phyloP scores from a whole-genome alignment of 305 asterid genomes.

The Fraxinus velutina region DNA sequence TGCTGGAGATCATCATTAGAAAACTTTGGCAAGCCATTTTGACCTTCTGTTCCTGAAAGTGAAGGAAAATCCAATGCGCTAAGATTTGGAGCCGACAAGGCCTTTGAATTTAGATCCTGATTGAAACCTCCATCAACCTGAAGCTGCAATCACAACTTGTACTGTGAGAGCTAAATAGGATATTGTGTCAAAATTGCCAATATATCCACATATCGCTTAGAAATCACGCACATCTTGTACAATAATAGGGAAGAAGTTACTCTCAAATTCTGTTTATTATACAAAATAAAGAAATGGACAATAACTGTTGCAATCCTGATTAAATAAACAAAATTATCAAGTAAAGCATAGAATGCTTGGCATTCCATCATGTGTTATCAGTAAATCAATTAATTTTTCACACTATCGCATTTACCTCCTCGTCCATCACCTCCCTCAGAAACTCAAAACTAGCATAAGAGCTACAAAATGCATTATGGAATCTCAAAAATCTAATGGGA shows the following conservation, averaged over 20 bases:
- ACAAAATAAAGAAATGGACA: not conserved
- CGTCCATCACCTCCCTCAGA: not conserved
- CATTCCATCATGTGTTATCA: not conserved
- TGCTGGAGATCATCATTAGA: conserved; percentile 34
- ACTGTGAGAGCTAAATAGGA: not conserved
- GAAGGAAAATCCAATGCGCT: conserved; percentile 63
- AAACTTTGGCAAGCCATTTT: conserved; percentile 31
- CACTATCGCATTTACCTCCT: not conserved
- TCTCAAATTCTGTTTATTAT: not conserved
- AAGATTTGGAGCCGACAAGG: conserved; percentile 55
- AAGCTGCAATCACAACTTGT: conserved; percentile 43
- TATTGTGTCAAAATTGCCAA: not conserved
- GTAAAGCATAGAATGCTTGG: not conserved
- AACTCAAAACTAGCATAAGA: not conserved
- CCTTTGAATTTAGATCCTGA: conserved; percentile 53
- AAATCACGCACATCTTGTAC: not conserved
- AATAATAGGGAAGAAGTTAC: not conserved
- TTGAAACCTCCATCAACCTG: conserved; percentile 66
- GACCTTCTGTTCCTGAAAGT: conserved; percentile 32
- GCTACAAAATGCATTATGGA: not conserved
- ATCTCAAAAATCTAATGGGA: not conserved
- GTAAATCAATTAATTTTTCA: not conserved
- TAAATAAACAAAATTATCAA: not conserved
- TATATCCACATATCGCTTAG: not conserved
- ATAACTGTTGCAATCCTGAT: not conserved